Base-by-base conservation (phyloP, 352 stramenopile species). In the Phytophthora fragariae region DNA sequence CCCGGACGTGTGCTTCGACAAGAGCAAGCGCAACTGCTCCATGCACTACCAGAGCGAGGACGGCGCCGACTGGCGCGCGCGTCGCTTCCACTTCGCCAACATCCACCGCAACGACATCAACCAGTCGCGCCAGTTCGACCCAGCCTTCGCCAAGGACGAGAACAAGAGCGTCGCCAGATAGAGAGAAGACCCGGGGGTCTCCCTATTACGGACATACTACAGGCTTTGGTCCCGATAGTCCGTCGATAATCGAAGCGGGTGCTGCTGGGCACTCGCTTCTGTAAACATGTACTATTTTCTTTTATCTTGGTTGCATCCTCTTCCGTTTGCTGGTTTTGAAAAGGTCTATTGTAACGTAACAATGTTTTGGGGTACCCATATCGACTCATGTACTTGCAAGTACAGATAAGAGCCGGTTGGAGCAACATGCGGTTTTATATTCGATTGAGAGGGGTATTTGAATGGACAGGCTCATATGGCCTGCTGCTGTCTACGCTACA, bases 71-170 rank as follows among this genome's bases (percentile, higher is more conserved):
- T 88, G 77, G 79, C 81, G 81, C 47, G 59, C 63, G 60, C 73
- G 68, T 35, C 81, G 81, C 61, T 86, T 88, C 76, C 73, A 72
- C 35, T 80, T 84, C 49, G 79, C 81, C 37, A 86, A 86, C 70
- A 71, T 85, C 53, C 72, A 75, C 55, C 79, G 77, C 70, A 87
- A 89, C 71, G 62, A 77, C 58, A 87, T 89, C 76, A 88, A 90
- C 73, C 82, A 90, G 80, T 90, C 82, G 21, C 81, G 66, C 24
- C 80, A 90, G 72, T 90, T 83, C 68, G 82, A 86, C 62, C 60
- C 66, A 7, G 67, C 84, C 19, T 90, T 77, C 59, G 73, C 60
- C 39, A 86, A 86, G 70, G 67, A 83, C n/a, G 80, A 86, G 76
- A 90, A 88, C 76, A 70, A 82, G 69, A 52, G 17, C 29, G 68